Conservation (phyloP, 345 rosid species). For the Nasturtium officinale region DNA sequence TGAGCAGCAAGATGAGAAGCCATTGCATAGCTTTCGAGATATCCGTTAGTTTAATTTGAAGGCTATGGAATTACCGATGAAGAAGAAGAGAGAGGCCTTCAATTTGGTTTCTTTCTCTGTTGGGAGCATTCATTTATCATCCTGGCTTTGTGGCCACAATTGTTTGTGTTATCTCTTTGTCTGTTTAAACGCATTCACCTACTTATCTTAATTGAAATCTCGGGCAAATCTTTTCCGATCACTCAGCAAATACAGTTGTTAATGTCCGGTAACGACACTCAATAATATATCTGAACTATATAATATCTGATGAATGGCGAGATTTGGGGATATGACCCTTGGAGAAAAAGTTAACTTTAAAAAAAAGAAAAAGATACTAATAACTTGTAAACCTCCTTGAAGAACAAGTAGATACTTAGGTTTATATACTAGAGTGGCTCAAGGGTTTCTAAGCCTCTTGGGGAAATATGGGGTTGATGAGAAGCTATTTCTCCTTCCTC, state of each 20-base stretch:
- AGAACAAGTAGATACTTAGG: slow-evolving; percentile 11
- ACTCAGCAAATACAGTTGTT: background rate
- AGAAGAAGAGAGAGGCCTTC: slow-evolving; percentile 11
- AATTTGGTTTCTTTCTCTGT: background rate
- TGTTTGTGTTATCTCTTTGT: slow-evolving; percentile 28
- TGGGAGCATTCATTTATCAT: slow-evolving; percentile 15
- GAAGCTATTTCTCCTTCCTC: slow-evolving; percentile 42
- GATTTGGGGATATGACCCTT: too few relatives aligned
- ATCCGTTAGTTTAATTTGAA: slow-evolving; percentile 18
- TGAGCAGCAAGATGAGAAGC: slow-evolving; percentile 36
- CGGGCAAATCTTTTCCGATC: background rate
- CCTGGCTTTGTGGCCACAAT: slow-evolving; percentile 26
- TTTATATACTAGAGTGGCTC: background rate
- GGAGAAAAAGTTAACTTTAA: too few relatives aligned
- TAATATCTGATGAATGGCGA: background rate
- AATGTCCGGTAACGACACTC: background rate
- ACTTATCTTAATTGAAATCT: slow-evolving; percentile 6
- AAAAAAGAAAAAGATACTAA: too few relatives aligned
- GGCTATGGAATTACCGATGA: background rate
- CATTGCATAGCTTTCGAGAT: slow-evolving; percentile 20
- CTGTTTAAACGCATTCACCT: background rate
- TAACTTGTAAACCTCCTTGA: slow-evolving; percentile 20
- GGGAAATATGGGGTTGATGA: slow-evolving; percentile 37
- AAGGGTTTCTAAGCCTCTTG: background rate
- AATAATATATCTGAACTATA: background rate